Conservation (phyloP, 208 protist species). For the Trypanosoma caninum region DNA sequence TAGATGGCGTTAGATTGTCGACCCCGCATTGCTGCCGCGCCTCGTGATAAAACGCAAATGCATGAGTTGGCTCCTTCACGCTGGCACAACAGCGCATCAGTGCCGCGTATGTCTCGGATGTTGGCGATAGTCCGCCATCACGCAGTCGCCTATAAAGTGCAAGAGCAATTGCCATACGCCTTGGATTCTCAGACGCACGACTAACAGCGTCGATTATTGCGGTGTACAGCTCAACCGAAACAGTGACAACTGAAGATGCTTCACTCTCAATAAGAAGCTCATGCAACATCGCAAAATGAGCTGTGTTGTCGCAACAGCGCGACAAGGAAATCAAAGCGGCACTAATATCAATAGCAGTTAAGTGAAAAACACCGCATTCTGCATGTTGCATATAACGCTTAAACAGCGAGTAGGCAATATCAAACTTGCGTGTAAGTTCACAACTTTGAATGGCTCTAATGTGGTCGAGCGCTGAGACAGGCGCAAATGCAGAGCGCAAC, state of each 20-base stretch:
- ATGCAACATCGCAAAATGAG: constrained; percentile 60
- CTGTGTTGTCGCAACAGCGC: constrained; percentile 34
- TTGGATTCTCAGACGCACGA: constrained; percentile 44
- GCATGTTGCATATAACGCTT: constrained; percentile 60
- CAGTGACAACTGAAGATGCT: constrained; percentile 44
- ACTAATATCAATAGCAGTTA: constrained; percentile 31
- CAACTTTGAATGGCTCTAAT: constrained; percentile 70
- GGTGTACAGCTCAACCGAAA: constrained; percentile 76
- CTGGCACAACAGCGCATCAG: constrained; percentile 75
- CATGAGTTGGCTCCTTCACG: constrained; percentile 61
- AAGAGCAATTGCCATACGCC: constrained; percentile 65
- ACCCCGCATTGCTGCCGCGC: constrained; percentile 47
- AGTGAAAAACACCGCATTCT: constrained; percentile 30
- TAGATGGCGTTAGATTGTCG: constrained; percentile 33
- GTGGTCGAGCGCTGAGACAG: constrained; percentile 60
- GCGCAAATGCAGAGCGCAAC: constrained; percentile 29
- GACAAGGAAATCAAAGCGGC: constrained; percentile 53
- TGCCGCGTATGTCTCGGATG: constrained; percentile 64
- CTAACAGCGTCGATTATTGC: constrained; percentile 67
- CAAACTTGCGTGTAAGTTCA: constrained; percentile 45
- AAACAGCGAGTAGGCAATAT: constrained; percentile 63
- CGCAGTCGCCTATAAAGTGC: constrained; percentile 78
- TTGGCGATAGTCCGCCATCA: constrained; percentile 46
- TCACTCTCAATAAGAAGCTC: constrained; percentile 53
- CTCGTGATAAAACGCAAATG: constrained; percentile 81